These are phyloP conservation scores for Pleurotus tuoliensis DNA, from an alignment of 768 basidiomycete genomes.

Conservation along the genomic window DNA sequence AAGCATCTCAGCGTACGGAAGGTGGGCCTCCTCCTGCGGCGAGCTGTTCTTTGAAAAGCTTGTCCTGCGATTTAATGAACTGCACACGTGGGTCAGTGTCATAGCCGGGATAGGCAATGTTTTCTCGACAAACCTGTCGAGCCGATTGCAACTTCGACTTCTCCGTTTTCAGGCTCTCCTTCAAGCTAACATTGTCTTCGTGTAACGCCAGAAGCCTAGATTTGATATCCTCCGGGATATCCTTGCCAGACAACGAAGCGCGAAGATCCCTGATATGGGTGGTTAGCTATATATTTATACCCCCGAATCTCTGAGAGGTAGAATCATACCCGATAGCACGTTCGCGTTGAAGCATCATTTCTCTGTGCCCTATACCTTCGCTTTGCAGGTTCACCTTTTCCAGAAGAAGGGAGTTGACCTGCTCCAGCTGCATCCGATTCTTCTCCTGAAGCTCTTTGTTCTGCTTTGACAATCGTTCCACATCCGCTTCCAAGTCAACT, in stretches of 20 bases:
- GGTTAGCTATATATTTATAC: neutral
- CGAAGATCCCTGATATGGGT: slow-evolving; percentile 59
- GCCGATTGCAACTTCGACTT: slow-evolving; percentile 82
- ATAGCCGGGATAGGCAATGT: neutral
- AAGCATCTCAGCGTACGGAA: slow-evolving; percentile 33
- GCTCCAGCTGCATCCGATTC: slow-evolving; percentile 88
- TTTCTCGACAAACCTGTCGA: slow-evolving; percentile 9
- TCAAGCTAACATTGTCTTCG: slow-evolving; percentile 69
- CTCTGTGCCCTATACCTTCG: slow-evolving; percentile 86
- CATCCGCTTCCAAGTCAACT: slow-evolving; percentile 63
- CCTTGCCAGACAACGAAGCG: slow-evolving; percentile 71
- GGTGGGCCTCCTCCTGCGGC: slow-evolving; percentile 46
- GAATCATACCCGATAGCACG: slow-evolving; percentile 69
- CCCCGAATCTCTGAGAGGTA: neutral
- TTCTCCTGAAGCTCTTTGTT: slow-evolving; percentile 75
- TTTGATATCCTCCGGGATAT: slow-evolving; percentile 81
- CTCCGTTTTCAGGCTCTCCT: slow-evolving; percentile 65
- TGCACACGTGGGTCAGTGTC: slow-evolving; percentile 24
- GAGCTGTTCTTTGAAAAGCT: slow-evolving; percentile 79
- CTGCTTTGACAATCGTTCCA: slow-evolving; percentile 58
- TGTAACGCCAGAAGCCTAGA: slow-evolving; percentile 69
- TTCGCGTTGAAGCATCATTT: slow-evolving; percentile 82
- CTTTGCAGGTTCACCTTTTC: slow-evolving; percentile 91
- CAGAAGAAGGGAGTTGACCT: slow-evolving; percentile 76
- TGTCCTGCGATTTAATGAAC: slow-evolving; percentile 94